phyloP scores from a whole-genome alignment of 495 filamentous ascomycete species.

The Tuber indicum region DNA sequence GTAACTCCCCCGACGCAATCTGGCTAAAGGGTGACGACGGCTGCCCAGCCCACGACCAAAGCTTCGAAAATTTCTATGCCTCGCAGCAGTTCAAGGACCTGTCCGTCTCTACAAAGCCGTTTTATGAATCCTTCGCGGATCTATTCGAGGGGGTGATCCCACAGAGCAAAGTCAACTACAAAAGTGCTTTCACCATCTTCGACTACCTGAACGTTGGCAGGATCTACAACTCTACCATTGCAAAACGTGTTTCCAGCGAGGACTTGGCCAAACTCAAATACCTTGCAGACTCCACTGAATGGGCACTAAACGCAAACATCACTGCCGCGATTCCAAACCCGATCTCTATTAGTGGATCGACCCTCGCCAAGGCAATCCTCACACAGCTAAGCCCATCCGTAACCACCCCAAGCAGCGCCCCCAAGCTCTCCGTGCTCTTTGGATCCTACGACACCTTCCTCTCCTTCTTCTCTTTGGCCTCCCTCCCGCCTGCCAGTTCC shows the following conservation, averaged over 20 bases:
- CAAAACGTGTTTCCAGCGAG: conserved; percentile 49
- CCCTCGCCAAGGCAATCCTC: conserved; percentile 61
- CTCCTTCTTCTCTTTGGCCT: conserved; percentile 65
- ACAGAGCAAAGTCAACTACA: conserved; percentile 45
- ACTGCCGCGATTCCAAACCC: conserved; percentile 44
- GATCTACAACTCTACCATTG: conserved; percentile 63
- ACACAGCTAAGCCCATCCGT: conserved; percentile 55
- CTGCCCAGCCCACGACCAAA: conserved; percentile 49
- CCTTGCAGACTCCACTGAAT: conserved; percentile 62
- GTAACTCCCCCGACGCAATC: conserved; percentile 52
- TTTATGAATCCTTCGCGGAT: conserved; percentile 50
- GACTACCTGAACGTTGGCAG: conserved; percentile 68
- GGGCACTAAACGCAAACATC: conserved; percentile 56
- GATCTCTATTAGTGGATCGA: conserved; percentile 50
- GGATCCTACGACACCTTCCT: conserved; percentile 66
- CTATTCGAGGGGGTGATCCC: conserved; percentile 41
- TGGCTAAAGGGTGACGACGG: conserved; percentile 55
- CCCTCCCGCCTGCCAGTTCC: conserved; percentile 50
- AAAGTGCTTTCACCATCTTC: conserved; percentile 56
- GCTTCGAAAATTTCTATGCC: conserved; percentile 44
- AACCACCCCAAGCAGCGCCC: conserved; percentile 50
- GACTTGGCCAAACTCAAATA: conserved; percentile 55
- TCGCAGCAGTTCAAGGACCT: conserved; percentile 45
- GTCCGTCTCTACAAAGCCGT: conserved; percentile 43
- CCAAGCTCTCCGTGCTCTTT: conserved; percentile 60